phyloP scores from a whole-genome alignment of 176 grass and related monocot species.

The Zoysia japonica region DNA sequence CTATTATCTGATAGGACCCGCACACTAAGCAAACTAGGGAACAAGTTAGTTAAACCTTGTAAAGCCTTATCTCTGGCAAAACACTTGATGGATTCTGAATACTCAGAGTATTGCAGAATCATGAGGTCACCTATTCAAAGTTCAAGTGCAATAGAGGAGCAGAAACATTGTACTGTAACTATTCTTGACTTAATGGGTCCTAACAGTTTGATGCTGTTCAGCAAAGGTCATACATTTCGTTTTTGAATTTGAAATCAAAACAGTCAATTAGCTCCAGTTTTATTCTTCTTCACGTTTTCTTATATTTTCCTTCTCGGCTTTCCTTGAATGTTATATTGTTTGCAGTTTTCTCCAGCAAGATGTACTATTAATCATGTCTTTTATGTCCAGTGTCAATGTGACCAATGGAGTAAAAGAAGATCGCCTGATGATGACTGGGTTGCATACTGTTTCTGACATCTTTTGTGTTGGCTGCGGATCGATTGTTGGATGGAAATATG shows the following conservation, averaged over 20 bases:
- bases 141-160: background rate
- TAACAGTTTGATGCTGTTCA: background rate
- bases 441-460: conserved; percentile 81
- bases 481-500: conserved; percentile 99
- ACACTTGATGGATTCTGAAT: background rate
- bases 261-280: background rate
- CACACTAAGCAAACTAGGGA: background rate
- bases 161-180: background rate
- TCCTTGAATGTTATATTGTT: background rate
- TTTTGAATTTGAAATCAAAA: background rate
- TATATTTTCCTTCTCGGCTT: background rate
- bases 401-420: conserved; percentile 72
- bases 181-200: background rate
- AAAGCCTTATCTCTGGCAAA: conserved; percentile 15
- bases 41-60: background rate
- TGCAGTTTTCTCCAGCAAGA: background rate
- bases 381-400: conserved; percentile 72
- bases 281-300: background rate
- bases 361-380: conserved; percentile 7
- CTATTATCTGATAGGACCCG: background rate
- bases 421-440: conserved; percentile 67
- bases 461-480: conserved; percentile 83
- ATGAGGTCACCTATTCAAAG: background rate
- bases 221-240: background rate
- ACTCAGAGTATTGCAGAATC: background rate